phyloP scores from a whole-genome alignment of 176 grass and related monocot genomes.

The Cenchrus fungigraminus region DNA sequence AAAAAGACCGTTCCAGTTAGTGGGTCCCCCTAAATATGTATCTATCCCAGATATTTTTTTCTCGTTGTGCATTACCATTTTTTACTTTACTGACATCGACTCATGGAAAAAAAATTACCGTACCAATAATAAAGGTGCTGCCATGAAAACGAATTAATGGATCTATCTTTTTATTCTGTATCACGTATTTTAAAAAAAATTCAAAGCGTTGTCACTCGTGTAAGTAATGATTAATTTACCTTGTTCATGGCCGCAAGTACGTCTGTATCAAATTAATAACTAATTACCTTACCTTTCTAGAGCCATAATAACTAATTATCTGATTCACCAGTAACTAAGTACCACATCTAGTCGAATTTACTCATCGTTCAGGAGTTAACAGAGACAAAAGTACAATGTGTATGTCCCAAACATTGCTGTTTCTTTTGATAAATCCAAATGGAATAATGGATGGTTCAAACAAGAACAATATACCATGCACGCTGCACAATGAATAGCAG shows the following conservation, averaged over 20 bases:
- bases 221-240: background rate
- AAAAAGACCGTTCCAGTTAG: background rate
- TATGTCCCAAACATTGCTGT: background rate
- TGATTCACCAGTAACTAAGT: background rate
- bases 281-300: background rate
- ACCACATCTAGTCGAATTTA: background rate
- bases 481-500: constrained; percentile 33
- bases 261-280: no score
- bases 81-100: background rate
- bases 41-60: background rate
- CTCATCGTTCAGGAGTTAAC: background rate
- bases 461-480: constrained; percentile 29
- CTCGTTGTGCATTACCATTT: background rate
- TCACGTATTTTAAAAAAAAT: background rate
- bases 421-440: constrained; percentile 35
- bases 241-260: background rate
- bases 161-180: no score
- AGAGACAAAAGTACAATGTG: background rate
- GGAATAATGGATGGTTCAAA: constrained; percentile 16
- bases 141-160: background rate
- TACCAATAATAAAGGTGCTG: background rate
- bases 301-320: background rate
- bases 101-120: background rate
- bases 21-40: background rate
- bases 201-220: background rate